A percentile compares a stretch with the other conserved stretches of the same genome.
Conservation (phyloP, 306 rosid species). For the Vachellia collinsii region DNA sequence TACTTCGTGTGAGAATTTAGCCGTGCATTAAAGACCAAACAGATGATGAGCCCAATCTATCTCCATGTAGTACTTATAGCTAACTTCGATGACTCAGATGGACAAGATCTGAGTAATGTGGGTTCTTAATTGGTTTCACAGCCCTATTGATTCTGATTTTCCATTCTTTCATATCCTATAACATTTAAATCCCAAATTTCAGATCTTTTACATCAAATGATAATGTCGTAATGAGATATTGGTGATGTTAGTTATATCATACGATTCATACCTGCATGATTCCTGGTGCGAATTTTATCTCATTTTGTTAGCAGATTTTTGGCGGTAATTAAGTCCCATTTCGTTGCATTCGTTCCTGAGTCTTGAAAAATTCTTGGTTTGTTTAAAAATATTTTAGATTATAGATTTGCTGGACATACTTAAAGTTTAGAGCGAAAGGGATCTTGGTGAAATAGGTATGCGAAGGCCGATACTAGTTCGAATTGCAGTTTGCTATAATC, state of each 20-base stretch:
- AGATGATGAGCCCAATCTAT: background rate
- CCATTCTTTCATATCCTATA: background rate
- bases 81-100: constrained; percentile 8
- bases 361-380: background rate
- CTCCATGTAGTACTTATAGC: background rate
- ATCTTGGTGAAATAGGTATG: constrained; percentile 1
- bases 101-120: constrained; percentile 41
- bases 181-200: constrained; percentile 35
- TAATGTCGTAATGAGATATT: constrained; percentile 32
- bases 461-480: constrained; percentile 13
- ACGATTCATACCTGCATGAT: background rate
- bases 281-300: background rate
- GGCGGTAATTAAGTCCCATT: background rate
- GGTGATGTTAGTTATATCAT: background rate
- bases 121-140: background rate
- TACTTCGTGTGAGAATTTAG: background rate
- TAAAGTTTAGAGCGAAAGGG: background rate
- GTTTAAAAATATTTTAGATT: background rate
- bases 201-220: constrained; percentile 39
- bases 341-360: background rate
- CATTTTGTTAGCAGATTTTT: background rate
- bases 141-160: constrained; percentile 3
- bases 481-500: background rate
- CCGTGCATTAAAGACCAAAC: background rate
- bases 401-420: background rate